Evolutionary conservation across 805 yeast genomes (phyloP).

Genomic region (Schizosaccharomyces pombe): ASM294v3 CU329670.1:4380001-4380500

Average conservation of each 20-base stretch:
- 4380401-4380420: no score
- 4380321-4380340: not conserved
- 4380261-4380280: not conserved
- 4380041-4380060: slow-evolving; percentile 5
- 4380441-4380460: no score
- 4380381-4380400: no score
- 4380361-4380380: not conserved
- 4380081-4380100: slow-evolving; percentile 5
- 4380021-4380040: slow-evolving; percentile 4
- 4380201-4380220: slow-evolving; percentile 4
- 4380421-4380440: no score
- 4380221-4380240: slow-evolving; percentile 2
- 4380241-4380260: not conserved
- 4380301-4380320: not conserved
- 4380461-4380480: no score
- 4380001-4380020: slow-evolving; percentile 1
- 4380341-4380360: not conserved
- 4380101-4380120: slow-evolving; percentile 5
- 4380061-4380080: slow-evolving; percentile 4
- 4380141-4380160: slow-evolving; percentile 5
- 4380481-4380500: no score
- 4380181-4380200: not conserved
- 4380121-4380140: slow-evolving; percentile 4
- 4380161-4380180: slow-evolving; percentile 5
- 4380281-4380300: slow-evolving; percentile 4